Base-by-base conservation (phyloP, 2,329 filamentous ascomycete genomes). In the Hypoxylon sp. region DNA sequence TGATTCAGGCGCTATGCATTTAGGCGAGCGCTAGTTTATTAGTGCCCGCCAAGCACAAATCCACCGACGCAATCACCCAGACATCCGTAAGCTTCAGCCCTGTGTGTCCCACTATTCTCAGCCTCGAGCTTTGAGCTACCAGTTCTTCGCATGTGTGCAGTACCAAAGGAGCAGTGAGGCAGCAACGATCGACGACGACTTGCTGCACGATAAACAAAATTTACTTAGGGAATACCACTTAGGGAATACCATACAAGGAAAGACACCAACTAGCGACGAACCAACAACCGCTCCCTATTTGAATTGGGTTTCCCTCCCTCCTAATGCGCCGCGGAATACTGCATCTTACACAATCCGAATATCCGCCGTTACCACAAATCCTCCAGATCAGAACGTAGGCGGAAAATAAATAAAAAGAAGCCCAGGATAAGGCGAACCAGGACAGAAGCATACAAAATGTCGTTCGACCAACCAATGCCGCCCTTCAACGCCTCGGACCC, bases 401-500 rank as follows among this genome's bases (percentile, higher is more conserved):
- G 10, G 31, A 51, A 14, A 55, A 48, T n/a, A 46, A 42, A 44
- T 20, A 17, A 42, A 58, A 8, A 61, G 17, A 33, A 40, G n/a
- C n/a, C n/a, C n/a, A 62, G 22, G 5, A 37, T 49, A 49, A 20
- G 50, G 33, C 20, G 50, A 60, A 17, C 46, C n/a, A 49, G 14
- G 61, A 58, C 27, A 14, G 37, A 40, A 56, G 51, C 40, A 49
- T 10, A 66, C 55, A 78, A 73, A 59, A 94, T 94, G 92, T 93
- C 92, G 59, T 92, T 93, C 83, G 91, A 94, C 72, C 82, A 89
- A 49, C 86, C 90, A 50, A 84, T 90, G 76, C 90, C 90, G 1
- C 89, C 90, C 13, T 91, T 89, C 84, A 92, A 91, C 80, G 85
- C 90, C 74, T 87, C 87, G 72, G 94, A 97, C 81, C 92, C 93